Evolutionary conservation across 2,329 filamentous ascomycete species (phyloP).

Genomic region (Cladosporium phlei): DNA sequence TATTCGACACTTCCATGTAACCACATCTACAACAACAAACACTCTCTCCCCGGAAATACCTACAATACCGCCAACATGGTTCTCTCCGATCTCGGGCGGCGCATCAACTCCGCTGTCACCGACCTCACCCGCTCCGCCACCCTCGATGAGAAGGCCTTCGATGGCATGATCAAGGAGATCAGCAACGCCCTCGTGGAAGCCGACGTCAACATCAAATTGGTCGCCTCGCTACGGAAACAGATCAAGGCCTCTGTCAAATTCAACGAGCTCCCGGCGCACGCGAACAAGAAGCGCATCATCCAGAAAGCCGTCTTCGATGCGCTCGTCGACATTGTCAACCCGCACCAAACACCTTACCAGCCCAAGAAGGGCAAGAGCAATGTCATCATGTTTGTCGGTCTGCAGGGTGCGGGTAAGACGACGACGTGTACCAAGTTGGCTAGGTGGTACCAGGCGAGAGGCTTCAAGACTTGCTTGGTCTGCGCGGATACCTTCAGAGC

Average conservation of each 20-base stretch:
- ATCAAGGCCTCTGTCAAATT: constrained; percentile 91
- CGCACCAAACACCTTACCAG: constrained; percentile 91
- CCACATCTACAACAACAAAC: background rate
- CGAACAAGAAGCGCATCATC: constrained; percentile 97
- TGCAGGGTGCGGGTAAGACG: constrained; percentile 96
- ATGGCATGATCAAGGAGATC: constrained; percentile 97
- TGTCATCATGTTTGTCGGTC: constrained; percentile 98
- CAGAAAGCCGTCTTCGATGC: constrained; percentile 98
- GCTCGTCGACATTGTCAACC: constrained; percentile 90
- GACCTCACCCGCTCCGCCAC: constrained; percentile 89
- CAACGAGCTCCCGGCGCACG: constrained; percentile 80
- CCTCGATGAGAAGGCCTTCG: constrained; percentile 97
- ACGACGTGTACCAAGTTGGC: constrained; percentile 97
- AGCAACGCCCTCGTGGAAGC: constrained; percentile 91
- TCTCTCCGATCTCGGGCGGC: constrained; percentile 96
- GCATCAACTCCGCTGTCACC: constrained; percentile 93
- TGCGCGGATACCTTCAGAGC: constrained; percentile 98
- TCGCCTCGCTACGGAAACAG: constrained; percentile 84
- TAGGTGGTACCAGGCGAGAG: constrained; percentile 86
- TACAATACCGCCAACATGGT: constrained; percentile 62
- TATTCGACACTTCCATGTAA: background rate
- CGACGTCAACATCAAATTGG: constrained; percentile 94
- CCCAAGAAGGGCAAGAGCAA: constrained; percentile 94
- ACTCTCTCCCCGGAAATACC: background rate
- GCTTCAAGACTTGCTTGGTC: constrained; percentile 88